Evolutionary conservation across 257 asterid species (phyloP).

Genomic region (Striga asiatica): DNA sequence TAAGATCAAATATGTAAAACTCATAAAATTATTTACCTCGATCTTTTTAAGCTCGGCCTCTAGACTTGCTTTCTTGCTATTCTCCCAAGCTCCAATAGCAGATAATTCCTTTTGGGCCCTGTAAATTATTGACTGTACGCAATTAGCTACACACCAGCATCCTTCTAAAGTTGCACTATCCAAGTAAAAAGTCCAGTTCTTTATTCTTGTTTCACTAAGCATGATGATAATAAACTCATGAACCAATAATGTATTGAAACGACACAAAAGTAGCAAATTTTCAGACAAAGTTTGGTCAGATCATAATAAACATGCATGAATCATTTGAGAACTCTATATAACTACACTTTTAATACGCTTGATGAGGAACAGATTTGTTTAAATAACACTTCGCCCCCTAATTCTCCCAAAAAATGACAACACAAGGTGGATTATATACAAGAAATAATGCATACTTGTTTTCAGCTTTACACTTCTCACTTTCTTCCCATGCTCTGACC

Average conservation of each 20-base stretch:
- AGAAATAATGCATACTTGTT: slow-evolving; percentile 32
- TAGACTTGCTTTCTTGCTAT: slow-evolving; percentile 44
- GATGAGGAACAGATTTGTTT: too few species aligned
- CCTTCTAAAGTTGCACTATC: too few species aligned
- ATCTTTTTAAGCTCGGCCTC: slow-evolving; percentile 49
- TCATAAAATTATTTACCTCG: slow-evolving; percentile 26
- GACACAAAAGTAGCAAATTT: too few species aligned
- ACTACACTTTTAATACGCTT: slow-evolving; percentile 28
- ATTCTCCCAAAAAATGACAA: background rate
- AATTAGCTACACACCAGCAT: too few species aligned
- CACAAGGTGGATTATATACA: too few species aligned
- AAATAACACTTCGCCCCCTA: too few species aligned
- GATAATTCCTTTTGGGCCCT: slow-evolving; percentile 49
- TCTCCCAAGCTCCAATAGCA: slow-evolving; percentile 42
- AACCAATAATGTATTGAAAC: background rate
- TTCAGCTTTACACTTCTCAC: slow-evolving; percentile 80
- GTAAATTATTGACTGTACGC: background rate
- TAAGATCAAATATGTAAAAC: background rate
- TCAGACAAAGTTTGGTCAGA: too few species aligned
- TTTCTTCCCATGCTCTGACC: slow-evolving; percentile 94
- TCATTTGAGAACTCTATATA: too few species aligned
- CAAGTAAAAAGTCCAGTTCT: too few species aligned
- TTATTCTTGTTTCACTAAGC: background rate
- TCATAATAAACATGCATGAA: too few species aligned
- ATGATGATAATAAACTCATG: background rate